Evolutionary conservation across 345 rosid genomes (phyloP).

Genomic region (Dimocarpus longan): DNA sequence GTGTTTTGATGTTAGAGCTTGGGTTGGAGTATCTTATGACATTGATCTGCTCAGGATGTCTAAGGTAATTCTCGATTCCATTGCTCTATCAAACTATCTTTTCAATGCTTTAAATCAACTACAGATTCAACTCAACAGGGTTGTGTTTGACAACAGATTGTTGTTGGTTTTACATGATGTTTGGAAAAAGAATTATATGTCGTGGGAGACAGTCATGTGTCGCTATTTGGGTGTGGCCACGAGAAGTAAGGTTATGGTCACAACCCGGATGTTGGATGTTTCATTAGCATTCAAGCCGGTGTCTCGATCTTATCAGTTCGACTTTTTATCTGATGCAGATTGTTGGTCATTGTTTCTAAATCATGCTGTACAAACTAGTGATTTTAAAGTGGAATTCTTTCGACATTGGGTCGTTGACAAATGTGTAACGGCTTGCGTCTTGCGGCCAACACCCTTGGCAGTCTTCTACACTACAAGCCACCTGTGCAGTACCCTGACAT

Average conservation of each 20-base stretch:
- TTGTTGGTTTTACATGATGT: neutral
- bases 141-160: neutral
- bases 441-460: slow-evolving; percentile 14
- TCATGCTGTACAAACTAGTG: neutral
- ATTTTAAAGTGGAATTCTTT: neutral
- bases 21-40: neutral
- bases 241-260: neutral
- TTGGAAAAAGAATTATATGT: neutral
- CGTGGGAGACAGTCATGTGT: neutral
- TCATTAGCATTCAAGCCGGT: too few relatives aligned
- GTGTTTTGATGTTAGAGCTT: neutral
- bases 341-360: slow-evolving; percentile 16
- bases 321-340: slow-evolving; percentile 12
- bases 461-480: neutral
- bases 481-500: too few relatives aligned
- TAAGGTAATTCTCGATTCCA: neutral
- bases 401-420: slow-evolving; percentile 2
- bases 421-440: too few relatives aligned
- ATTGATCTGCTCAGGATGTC: neutral
- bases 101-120: too few relatives aligned
- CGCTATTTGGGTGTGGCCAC: neutral
- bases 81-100: neutral
- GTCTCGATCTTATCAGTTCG: neutral
- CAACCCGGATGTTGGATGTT: neutral
- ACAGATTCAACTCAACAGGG: neutral